Conservation (phyloP, 2,329 filamentous ascomycete species). For the Ophiostoma montium region DNA sequence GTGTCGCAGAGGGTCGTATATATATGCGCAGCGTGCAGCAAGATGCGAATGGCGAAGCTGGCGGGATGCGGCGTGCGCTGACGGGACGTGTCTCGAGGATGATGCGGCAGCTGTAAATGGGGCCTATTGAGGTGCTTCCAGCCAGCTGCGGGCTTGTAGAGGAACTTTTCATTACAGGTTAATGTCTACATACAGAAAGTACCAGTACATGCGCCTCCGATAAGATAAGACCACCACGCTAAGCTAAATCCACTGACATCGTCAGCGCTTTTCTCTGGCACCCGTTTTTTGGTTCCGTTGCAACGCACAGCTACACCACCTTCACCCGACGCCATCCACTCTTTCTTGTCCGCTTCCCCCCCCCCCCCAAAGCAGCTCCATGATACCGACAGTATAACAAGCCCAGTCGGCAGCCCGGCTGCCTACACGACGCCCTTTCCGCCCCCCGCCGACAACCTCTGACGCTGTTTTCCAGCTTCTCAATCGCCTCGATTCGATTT, state of each 20-base stretch:
- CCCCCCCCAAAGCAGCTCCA: not conserved
- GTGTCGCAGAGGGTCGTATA: no score
- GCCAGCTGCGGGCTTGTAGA: not conserved
- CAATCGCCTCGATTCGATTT: slow-evolving; percentile 10
- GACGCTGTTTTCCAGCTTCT: not conserved
- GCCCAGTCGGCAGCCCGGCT: slow-evolving; percentile 2
- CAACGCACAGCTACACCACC: not conserved
- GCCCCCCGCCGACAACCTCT: not conserved
- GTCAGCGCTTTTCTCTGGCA: not conserved
- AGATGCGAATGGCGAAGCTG: no score
- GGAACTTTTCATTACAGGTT: not conserved
- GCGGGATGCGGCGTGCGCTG: not conserved
- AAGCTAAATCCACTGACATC: slow-evolving; percentile 2
- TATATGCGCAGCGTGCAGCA: no score
- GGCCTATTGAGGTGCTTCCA: not conserved
- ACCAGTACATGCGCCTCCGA: not conserved
- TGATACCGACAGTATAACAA: slow-evolving; percentile 6
- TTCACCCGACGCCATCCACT: not conserved
- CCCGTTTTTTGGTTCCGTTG: slow-evolving; percentile 3
- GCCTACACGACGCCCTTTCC: not conserved
- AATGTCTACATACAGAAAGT: not conserved
- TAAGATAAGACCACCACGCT: slow-evolving; percentile 8
- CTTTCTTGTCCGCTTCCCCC: not conserved
- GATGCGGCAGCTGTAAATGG: slow-evolving; percentile 1
- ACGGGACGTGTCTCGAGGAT: not conserved